phyloP scores from a whole-genome alignment of 441 rosid species.

The Euphorbia neoarborescens region DNA sequence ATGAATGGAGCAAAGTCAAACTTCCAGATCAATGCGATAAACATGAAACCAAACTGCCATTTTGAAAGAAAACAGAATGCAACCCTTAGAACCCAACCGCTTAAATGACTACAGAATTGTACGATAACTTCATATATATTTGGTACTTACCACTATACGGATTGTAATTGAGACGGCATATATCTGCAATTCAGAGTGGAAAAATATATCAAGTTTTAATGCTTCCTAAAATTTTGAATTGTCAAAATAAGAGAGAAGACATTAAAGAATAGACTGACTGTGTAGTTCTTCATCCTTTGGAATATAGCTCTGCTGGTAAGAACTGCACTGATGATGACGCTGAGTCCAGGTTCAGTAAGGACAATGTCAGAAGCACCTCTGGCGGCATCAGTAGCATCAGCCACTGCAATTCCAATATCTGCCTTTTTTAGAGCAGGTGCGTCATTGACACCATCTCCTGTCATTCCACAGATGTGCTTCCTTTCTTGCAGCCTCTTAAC shows the following conservation, averaged over 20 bases:
- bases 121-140: not conserved
- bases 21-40: constrained; percentile 80
- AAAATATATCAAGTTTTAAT: not conserved
- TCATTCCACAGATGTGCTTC: constrained; percentile 93
- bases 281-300: constrained; percentile 94
- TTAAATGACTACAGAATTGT: not conserved
- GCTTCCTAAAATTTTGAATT: not conserved
- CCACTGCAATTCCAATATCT: constrained; percentile 85
- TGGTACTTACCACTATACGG: constrained; percentile 68
- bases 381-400: constrained; percentile 93
- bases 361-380: constrained; percentile 85
- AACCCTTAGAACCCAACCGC: constrained; percentile 2
- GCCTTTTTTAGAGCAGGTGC: constrained; percentile 89
- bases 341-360: constrained; percentile 77
- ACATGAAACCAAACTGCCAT: constrained; percentile 83
- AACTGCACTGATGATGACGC: constrained; percentile 87
- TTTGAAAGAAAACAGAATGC: not conserved
- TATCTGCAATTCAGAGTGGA: constrained; percentile 38
- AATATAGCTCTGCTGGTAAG: constrained; percentile 87
- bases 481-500: constrained; percentile 67
- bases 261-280: constrained; percentile 35
- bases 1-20: constrained; percentile 79
- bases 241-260: not conserved
- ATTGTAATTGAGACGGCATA: constrained; percentile 91
- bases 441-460: constrained; percentile 94